Evolutionary conservation across 2,329 filamentous ascomycete genomes (phyloP).

Genomic region (Sporothrix curviconia): DNA sequence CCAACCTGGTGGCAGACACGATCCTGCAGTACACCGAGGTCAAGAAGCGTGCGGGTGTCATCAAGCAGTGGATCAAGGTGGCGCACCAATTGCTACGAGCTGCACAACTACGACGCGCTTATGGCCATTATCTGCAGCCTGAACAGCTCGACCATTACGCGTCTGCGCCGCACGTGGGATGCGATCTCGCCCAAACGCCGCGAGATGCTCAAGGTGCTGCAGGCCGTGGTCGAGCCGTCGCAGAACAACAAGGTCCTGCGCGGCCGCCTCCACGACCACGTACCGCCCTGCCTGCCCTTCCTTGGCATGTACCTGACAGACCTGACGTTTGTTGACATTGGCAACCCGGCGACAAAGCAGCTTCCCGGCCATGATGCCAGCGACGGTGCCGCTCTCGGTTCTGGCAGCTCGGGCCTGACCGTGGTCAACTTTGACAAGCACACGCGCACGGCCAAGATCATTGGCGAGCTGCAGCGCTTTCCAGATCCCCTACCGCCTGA

Average conservation of each 20-base stretch:
- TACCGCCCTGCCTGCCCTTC: constrained; percentile 90
- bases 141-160: constrained; percentile 83
- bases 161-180: constrained; percentile 89
- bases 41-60: constrained; percentile 81
- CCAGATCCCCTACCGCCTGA: constrained; percentile 83
- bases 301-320: constrained; percentile 95
- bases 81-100: constrained; percentile 75
- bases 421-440: constrained; percentile 99
- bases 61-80: constrained; percentile 99
- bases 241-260: constrained; percentile 88
- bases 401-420: constrained; percentile 55
- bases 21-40: constrained; percentile 83
- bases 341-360: constrained; percentile 79
- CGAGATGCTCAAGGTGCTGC: constrained; percentile 68
- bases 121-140: constrained; percentile 96
- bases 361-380: constrained; percentile 46
- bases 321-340: constrained; percentile 88
- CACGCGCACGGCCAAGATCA: constrained; percentile 87
- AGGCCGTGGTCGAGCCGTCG: constrained; percentile 78
- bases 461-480: constrained; percentile 93
- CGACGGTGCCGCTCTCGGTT: constrained; percentile 32
- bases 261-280: constrained; percentile 72
- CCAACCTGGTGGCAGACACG: constrained; percentile 86
- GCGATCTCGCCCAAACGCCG: constrained; percentile 77
- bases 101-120: constrained; percentile 92